phyloP scores from a whole-genome alignment of 768 basidiomycete species.

The Infundibulicybe gibba region DNA sequence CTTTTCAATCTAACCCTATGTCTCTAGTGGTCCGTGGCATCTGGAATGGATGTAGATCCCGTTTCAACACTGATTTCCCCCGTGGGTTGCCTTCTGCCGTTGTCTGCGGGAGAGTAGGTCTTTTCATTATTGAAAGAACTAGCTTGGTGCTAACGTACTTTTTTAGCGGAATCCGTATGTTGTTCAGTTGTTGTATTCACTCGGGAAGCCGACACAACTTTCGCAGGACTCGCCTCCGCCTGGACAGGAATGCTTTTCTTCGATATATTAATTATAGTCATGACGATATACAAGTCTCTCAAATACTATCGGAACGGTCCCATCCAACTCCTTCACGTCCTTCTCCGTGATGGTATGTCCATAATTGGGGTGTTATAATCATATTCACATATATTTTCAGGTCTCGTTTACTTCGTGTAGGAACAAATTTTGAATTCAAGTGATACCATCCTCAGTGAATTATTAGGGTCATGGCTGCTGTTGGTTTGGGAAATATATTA shows the following conservation, averaged over 20 bases:
- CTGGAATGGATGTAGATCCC: constrained; percentile 2
- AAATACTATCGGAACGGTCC: constrained; percentile 13
- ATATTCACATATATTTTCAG: constrained; percentile 12
- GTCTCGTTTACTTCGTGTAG: constrained; percentile 39
- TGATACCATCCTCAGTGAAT: not conserved
- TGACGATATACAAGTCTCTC: constrained; percentile 36
- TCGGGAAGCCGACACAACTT: not conserved
- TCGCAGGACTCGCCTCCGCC: constrained; percentile 26
- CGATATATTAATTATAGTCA: constrained; percentile 34
- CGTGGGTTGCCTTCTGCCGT: constrained; percentile 19
- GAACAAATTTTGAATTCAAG: not conserved
- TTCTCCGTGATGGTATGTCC: constrained; percentile 40
- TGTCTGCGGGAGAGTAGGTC: constrained; percentile 14
- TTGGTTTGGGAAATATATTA: constrained; percentile 14
- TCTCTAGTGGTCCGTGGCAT: constrained; percentile 19
- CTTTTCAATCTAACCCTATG: not conserved
- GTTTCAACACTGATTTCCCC: not conserved
- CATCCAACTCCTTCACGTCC: constrained; percentile 21
- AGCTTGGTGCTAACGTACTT: not conserved
- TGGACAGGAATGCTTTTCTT: constrained; percentile 39
- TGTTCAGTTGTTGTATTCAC: not conserved
- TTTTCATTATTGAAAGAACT: not conserved
- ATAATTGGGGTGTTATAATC: not conserved
- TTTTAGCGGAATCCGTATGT: constrained; percentile 14
- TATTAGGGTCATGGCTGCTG: constrained; percentile 17